Base-by-base conservation (phyloP, 2,329 filamentous ascomycete genomes). In the Xylaria sp. region DNA sequence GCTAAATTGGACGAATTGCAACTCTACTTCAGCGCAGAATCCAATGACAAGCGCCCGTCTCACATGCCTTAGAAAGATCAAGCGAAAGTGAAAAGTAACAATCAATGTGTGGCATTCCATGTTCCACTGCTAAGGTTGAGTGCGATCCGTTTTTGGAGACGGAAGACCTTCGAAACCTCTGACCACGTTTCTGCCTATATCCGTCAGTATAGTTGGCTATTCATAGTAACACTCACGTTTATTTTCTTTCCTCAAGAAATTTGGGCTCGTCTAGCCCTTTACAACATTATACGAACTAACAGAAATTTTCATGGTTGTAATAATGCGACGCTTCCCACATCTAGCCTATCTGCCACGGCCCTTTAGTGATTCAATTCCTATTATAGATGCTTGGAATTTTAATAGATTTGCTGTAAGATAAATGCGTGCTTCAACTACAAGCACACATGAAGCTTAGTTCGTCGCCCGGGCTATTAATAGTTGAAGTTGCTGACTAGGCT, bases 221-320 rank as follows among this genome's bases (percentile, higher is more conserved):
- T 68, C 57, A 68, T 66, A 66, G 63, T 50, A 68, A 48, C 59
- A 66, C 36, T 28, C 58, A 46, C 36, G 59, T 34, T 18, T 39
- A 23, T 28, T 30, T 12, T 39, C 25, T 20, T 30, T 32, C 48
- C 20, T 43, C 7, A 6, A 34, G 6, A 15, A 25, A 10, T 62
- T 52, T 65, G 39, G 66, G 59, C 63, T 56, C 55, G 5, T 62
- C 63, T 46, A 50, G 57, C 57, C 62, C 39, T 55, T 53, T 30
- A 20, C 13, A 52, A 34, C 39, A 55, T 52, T 65, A 46, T 65
- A 30, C 43, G 32, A 9, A 18, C 55, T 41, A 30, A 15, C 25
- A 32, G 13, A 41, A 13, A 20, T 32, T 50, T 50, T 41, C 23
- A 6, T n/a, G n/a, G 32, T 57, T 23, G 23, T 67, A 65, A n/a